These are phyloP conservation scores for Chalciporus piperatus DNA, from an alignment of 768 basidiomycete species.

Conservation along the genomic window DNA sequence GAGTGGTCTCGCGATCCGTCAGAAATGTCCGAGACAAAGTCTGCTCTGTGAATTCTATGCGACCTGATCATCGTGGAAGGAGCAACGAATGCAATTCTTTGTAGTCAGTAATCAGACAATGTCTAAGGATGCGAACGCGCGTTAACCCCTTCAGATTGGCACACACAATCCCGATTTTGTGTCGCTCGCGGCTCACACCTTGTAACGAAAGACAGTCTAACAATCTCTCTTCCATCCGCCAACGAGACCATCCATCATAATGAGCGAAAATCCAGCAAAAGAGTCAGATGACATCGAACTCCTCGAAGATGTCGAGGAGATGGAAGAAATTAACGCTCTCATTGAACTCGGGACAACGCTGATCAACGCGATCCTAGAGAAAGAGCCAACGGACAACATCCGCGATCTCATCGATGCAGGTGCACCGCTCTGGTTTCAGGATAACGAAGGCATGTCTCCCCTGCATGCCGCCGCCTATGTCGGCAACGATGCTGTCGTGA, in stretches of 20 bases:
- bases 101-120: too few relatives aligned
- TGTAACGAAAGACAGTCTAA: neutral
- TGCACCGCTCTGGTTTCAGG: conserved; percentile 90
- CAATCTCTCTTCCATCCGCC: too few relatives aligned
- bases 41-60: too few relatives aligned
- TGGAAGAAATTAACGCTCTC: conserved; percentile 43
- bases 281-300: conserved; percentile 12
- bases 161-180: too few relatives aligned
- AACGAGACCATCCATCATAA: neutral
- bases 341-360: conserved; percentile 56
- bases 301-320: conserved; percentile 26
- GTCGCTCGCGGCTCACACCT: neutral
- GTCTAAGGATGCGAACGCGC: too few relatives aligned
- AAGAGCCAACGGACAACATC: conserved; percentile 43
- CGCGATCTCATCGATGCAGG: conserved; percentile 55
- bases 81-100: too few relatives aligned
- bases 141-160: too few relatives aligned
- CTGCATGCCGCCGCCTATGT: conserved; percentile 85
- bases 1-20: too few relatives aligned
- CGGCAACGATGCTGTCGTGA: conserved; percentile 62
- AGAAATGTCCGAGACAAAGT: too few relatives aligned
- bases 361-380: conserved; percentile 54
- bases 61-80: too few relatives aligned
- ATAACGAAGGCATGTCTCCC: conserved; percentile 75
- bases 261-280: conserved; percentile 7